Evolutionary conservation across 192 early-diverging fungal genomes (phyloP), one percentile per base, ranked within the genome.

Genomic region (Gamsiella multidivaricata): DNA sequence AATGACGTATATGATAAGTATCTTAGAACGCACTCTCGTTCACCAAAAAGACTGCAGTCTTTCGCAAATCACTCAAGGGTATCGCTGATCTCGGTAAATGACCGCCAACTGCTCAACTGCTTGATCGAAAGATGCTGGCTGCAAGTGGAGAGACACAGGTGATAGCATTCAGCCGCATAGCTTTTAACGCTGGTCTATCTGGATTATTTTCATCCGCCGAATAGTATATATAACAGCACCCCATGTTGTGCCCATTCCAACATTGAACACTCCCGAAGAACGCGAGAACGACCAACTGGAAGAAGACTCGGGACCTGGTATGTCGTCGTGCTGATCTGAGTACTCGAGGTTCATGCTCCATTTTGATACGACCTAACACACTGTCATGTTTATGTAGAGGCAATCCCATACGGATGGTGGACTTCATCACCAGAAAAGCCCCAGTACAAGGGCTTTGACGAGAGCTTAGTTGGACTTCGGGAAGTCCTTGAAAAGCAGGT

Each of bases 211-310:
- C 29, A 18, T 29, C 26, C 37, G n/a, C n/a, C n/a, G n/a, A n/a
- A 49, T 39, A 87, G 85, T 87, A 4, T 87, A 87, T 59, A 56
- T 85, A 23, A 85, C 86, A 36, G 84, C 82, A 10, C 86, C 86
- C 36, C 84, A 85, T 55, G 37, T 80, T 22, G 83, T 81, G 1
- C 59, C 82, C 5, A 81, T 83, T 49, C 85, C 85, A 14, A 74
- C 69, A 20, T 63, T 83, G 15, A 50, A 53, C 2, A 83, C 81
- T 14, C 80, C 83, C 3, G 81, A 81, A 34, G 75, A 85, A 14
- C 61, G 85, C 25, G 73, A 72, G 31, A 70, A 62, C 1, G 74
- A 78, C 26, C 47, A 39, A 63, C 37, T 69, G 28, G 68, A 42
- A 65, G 80, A 63, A 65, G 80, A 63, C 57, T 69, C 49, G 54